A percentile compares a stretch with the other conserved stretches of the same genome.
phyloP scores from a whole-genome alignment of 257 asterid species.

The Ehretia macrophylla region DNA sequence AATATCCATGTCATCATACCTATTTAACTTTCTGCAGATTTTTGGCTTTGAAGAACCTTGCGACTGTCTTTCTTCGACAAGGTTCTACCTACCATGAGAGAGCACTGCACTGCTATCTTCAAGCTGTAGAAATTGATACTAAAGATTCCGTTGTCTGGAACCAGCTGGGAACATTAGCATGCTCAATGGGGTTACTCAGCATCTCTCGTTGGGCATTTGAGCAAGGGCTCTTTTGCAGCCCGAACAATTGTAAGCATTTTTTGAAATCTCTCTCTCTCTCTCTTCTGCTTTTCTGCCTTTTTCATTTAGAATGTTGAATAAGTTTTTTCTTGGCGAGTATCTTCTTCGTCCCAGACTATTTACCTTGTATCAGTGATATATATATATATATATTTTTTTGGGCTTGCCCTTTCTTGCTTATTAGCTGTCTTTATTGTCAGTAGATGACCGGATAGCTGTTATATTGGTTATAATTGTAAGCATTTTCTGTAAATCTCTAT shows the following conservation, averaged over 20 bases:
- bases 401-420: neutral
- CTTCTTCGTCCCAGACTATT: neutral
- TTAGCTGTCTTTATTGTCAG: neutral
- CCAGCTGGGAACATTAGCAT: conserved; percentile 88
- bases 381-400: too few relatives aligned
- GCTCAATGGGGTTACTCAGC: conserved; percentile 93
- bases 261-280: conserved; percentile 9
- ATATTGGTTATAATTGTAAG: neutral
- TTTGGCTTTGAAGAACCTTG: conserved; percentile 92
- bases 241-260: conserved; percentile 78
- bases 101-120: conserved; percentile 92
- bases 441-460: neutral
- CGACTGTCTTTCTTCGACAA: conserved; percentile 71
- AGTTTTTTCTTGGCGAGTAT: neutral
- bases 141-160: conserved; percentile 95
- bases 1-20: neutral
- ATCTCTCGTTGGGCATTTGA: conserved; percentile 99
- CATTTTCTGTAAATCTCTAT: too few relatives aligned
- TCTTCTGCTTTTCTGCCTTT: conserved; percentile 5
- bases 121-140: conserved; percentile 91
- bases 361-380: conserved; percentile 9
- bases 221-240: conserved; percentile 94
- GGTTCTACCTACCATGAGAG: conserved; percentile 65
- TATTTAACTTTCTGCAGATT: conserved; percentile 55
- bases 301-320: neutral